phyloP scores from a whole-genome alignment of 2,329 filamentous ascomycete species.

The Botrytis sinoallii region DNA sequence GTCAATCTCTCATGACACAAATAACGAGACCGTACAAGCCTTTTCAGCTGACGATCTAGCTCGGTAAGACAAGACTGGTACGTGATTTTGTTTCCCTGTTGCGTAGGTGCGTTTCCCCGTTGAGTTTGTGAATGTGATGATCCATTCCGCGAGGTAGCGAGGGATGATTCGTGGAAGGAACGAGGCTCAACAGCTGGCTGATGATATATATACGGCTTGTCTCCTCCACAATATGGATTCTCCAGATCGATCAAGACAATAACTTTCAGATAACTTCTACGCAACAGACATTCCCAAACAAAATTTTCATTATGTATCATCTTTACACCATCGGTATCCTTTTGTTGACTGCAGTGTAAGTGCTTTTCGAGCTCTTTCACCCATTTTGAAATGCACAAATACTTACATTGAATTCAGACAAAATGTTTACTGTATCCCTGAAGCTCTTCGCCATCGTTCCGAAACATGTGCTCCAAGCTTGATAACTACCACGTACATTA shows the following conservation, averaged over 20 bases:
- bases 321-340: not conserved
- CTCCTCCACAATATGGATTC: not conserved
- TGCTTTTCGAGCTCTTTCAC: not conserved
- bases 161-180: constrained; percentile 6
- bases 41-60: not conserved
- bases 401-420: constrained; percentile 1
- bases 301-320: constrained; percentile 8
- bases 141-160: constrained; percentile 11
- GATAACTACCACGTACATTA: constrained; percentile 23
- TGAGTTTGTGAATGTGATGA: constrained; percentile 4
- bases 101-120: not conserved
- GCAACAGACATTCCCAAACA: not conserved
- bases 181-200: not conserved
- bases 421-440: constrained; percentile 7
- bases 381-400: not conserved
- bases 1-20: not conserved
- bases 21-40: not conserved
- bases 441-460: constrained; percentile 1
- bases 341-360: constrained; percentile 11
- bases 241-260: not conserved
- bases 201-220: not conserved
- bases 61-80: not conserved
- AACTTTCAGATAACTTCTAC: not conserved
- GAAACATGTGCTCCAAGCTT: constrained; percentile 20
- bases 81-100: not conserved